Conservation (phyloP, 2,329 filamentous ascomycete genomes). For the Fusarium verrucosum region DNA sequence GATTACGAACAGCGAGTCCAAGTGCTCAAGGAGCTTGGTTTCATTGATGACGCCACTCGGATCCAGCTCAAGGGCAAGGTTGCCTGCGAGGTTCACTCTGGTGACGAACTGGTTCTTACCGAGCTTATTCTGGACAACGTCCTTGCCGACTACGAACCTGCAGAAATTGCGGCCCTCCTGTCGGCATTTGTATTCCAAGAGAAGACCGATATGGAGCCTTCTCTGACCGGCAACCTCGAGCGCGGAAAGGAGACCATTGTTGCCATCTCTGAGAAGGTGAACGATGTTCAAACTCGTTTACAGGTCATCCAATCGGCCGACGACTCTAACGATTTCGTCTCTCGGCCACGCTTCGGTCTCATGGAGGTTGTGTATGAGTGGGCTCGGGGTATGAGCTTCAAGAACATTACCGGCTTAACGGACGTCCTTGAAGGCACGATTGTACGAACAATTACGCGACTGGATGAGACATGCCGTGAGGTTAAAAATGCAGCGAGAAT, state of each 20-base stretch:
- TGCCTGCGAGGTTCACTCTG: constrained; percentile 96
- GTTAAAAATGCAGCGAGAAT: constrained; percentile 97
- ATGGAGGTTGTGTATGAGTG: constrained; percentile 99
- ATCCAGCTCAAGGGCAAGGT: constrained; percentile 98
- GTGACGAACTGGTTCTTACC: constrained; percentile 94
- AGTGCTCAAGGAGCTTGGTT: constrained; percentile 89
- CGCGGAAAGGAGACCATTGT: constrained; percentile 86
- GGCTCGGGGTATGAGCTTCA: constrained; percentile 98
- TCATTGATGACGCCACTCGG: constrained; percentile 85
- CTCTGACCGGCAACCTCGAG: constrained; percentile 82
- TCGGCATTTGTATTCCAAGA: constrained; percentile 98
- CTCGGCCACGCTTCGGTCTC: constrained; percentile 86
- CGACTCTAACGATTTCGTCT: constrained; percentile 92
- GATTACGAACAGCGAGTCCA: constrained; percentile 96
- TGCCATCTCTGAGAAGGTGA: constrained; percentile 90
- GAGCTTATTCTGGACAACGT: constrained; percentile 97
- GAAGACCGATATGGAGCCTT: constrained; percentile 85
- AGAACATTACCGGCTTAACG: constrained; percentile 94
- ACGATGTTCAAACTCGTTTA: constrained; percentile 85
- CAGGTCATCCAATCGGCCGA: constrained; percentile 93
- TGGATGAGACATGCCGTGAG: constrained; percentile 96
- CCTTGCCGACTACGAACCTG: constrained; percentile 91
- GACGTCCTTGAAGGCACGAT: constrained; percentile 98
- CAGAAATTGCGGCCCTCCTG: constrained; percentile 93
- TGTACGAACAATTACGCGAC: constrained; percentile 88